Evolutionary conservation across 2,329 filamentous ascomycete genomes (phyloP), one percentile per base, ranked within the genome.

Genomic region (Karstenula rhodostoma): DNA sequence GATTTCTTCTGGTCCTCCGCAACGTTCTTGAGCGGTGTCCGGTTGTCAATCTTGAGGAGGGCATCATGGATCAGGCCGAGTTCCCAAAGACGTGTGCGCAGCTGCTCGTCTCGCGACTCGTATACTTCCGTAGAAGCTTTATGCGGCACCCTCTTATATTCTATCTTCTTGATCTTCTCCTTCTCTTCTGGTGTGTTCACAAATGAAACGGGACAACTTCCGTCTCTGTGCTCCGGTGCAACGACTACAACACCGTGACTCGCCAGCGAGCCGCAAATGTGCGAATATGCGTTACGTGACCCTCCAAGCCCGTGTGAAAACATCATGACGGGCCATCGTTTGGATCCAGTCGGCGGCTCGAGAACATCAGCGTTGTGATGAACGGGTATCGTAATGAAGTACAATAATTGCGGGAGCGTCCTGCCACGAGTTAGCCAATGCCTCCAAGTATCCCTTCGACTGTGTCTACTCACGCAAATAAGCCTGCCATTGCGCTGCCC

Each of bases 251-350:
- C 83, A 43, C 93, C 93, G 70, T 95, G 89, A 22, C 90, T 93
- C 4, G 93, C 91, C 29, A 96, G 80, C 0, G 91, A 92, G 17
- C 91, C 91, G 19, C 86, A 89, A 25, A 96, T 80, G 71, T 94
- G 90, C n/a, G 91, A 94, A 79, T 96, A 96, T 12, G 91, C 88
- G 70, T 95, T 95, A 66, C 91, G 86, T 61, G 87, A 89, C 40
- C 93, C 93, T 40, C 91, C 93, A 1, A 96, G 83, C 0, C 93
- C 93, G 73, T 96, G 93, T 1, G 92, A 95, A 78, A 96, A 96
- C 63, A 96, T 83, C 81, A 93, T 88, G 0, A 92, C 90, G 0
- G 93, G 92, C 90, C 91, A 95, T 79, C 87, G 82, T 58, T 82
- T 80, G 60, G 60, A 87, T 71, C 60, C 81, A 61, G 72, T 81